Evolutionary conservation across 345 rosid genomes (phyloP), one percentile per base, ranked within the genome.

Genomic region (Hevea brasiliensis): DNA sequence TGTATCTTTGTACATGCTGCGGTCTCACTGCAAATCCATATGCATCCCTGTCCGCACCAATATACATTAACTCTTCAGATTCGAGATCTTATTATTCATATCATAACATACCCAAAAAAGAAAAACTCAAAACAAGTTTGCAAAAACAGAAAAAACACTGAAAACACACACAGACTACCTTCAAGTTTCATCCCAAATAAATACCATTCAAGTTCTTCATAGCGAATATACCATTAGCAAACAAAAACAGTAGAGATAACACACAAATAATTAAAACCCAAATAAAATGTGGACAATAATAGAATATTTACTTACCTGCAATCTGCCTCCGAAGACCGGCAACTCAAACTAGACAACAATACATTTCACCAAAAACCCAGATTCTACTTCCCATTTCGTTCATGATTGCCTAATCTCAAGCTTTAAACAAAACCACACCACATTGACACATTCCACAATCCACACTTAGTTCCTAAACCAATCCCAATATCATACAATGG

Each of bases 11-110:
- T 41, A 93, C 83, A 71, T 96, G 97, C 78, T 96, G 99, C 58
- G 99, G 99, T 80, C 99, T 91, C 72, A 96, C 98, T 23, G 95
- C 87, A 84, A 96, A 96, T 76, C 99, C 99, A 82, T 96, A 96
- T 0, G 97, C 91, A 86, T 96, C 99, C 92, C 99, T 96, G 92
- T 72, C 61, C 70, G 79, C 18, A 75, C 20, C 41, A 71, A 60
- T 40, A 58, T 50, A 53, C 42, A 42, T 61, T 21, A 76, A 70
- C 58, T 32, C 70, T 6, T 61, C 12, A 40, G 45, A 0, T 45
- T 61, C 27, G 0, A 26, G 18, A 71, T 59, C 23, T 40, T 71
- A 41, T 71, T 8, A 3, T 20, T 58, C 24, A 41, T n/a, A 29
- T 32, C 65, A 74, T 14, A 65, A 32, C 10, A 3, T 18, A 55